Base-by-base conservation (phyloP, 2,329 filamentous ascomycete genomes). In the Xylaria sp. region DNA sequence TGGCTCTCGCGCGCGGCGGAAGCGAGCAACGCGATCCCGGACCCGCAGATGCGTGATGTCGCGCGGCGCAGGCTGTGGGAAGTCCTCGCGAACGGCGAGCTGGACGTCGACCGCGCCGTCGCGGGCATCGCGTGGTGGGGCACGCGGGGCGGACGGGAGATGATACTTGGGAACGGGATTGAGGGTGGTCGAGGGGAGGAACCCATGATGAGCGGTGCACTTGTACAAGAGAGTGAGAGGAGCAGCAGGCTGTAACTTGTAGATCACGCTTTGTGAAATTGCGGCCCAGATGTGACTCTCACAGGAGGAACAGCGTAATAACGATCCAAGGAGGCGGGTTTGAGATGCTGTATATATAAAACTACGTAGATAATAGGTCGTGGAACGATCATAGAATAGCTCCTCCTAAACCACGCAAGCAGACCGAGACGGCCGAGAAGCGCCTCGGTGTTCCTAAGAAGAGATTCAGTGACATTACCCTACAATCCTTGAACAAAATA, bases 51-150 rank as follows among this genome's bases (percentile, higher is more conserved):
- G 83, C 86, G 90, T 52, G 86, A 90, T 56, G 82, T 84, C 2
- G 92, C 90, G 46, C 89, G 90, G 76, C 86, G 89, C 71, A 85
- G 94, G 59, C 92, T 97, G 79, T 94, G 92, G 90, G 90, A 96
- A 67, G 87, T 94, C 2, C 81, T 97, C 10, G 90, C 90, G 50
- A 90, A 87, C 74, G 94, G 94, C 3, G 94, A 97, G 82, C 92
- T 97, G 89, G 94, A 97, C 80, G 91, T 97, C 28, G 92, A 97
- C 78, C 87, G 94, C 69, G 91, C 93, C 7, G 89, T 91, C 50
- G 86, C 92, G 39, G 94, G 91, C 58, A 92, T 97, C 20, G 88
- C 89, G 1, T 98, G 94, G 94, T 97, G 94, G 94, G 92, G 90
- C 12, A 86, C 84, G 13, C 80, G 81, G 44, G 87, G 87, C 7